Evolutionary conservation across 176 grass and related monocot species (phyloP), one percentile per base, ranked within the genome.

Genomic region (Oryza glaberrima): DNA sequence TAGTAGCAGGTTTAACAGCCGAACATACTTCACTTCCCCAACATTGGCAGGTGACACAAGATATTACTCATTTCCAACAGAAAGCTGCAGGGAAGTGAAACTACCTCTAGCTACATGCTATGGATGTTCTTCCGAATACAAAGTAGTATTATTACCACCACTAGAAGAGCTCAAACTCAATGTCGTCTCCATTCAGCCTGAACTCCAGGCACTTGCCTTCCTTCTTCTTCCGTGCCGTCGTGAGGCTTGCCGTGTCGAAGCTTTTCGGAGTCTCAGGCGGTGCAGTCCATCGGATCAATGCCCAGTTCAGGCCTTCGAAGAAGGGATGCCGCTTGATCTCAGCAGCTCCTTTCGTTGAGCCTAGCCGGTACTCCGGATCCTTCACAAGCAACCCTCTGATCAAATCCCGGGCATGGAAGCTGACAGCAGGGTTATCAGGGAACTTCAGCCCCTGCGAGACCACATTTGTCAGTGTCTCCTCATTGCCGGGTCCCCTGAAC

Each of bases 221-320:
- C 78, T 89, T 97, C 70, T 97, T 97, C 92, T 93, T 94, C 10
- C 82, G 86, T 36, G 83, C 2, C 17, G 75, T 17, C 7, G 72
- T 30, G 11, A 82, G 72, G 69, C 35, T 73, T 34, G 89, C 68
- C 15, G 87, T 38, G 4, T 94, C 91, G 1, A 86, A 81, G 7
- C 73, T 86, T 72, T 65, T 91, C 0, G 88, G 96, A 20, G 90
- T 90, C 77, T 98, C 93, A 0, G 96, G 96, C 0, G 93, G 96
- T 16, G 86, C 84, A 1, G 93, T 91, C 81, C 96, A 98, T 7
- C 93, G 85, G 47, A 95, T 95, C 89, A 98, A 84, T 28, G 96
- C 96, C 96, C 96, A 98, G 80, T 95, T 98, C 66, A 98, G 70
- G 7, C 96, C 96, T 70, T 95, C 91, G 25, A 98, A 98, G 84